Conservation (phyloP, 345 rosid species). For the Melaleuca alternifolia region DNA sequence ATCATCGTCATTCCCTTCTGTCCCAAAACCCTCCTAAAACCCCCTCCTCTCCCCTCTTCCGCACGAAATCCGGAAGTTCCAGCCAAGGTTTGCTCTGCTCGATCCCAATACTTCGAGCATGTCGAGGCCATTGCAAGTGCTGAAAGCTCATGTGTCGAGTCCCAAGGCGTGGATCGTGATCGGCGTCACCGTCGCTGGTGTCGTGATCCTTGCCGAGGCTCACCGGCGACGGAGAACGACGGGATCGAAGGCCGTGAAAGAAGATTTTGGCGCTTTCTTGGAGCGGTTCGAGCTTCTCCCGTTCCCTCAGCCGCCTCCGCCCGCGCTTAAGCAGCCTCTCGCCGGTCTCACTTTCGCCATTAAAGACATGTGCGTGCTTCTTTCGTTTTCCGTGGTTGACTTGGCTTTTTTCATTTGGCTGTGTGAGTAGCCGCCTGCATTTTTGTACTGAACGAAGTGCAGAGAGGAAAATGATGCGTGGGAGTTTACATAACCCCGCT, state of each 20-base stretch:
- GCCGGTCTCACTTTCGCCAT: slow-evolving; percentile 70
- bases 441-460: background rate
- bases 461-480: background rate
- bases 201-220: slow-evolving; percentile 59
- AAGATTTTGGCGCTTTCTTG: slow-evolving; percentile 72
- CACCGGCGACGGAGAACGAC: slow-evolving; percentile 44
- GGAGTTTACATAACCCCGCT: background rate
- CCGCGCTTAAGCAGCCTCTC: slow-evolving; percentile 66
- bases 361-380: slow-evolving; percentile 46
- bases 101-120: slow-evolving; percentile 2
- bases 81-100: background rate
- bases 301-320: slow-evolving; percentile 82
- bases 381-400: background rate
- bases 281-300: slow-evolving; percentile 64
- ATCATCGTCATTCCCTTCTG: background rate
- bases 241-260: slow-evolving; percentile 10
- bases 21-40: slow-evolving; percentile 7
- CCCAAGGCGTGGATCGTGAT: slow-evolving; percentile 73
- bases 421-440: background rate
- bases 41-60: background rate
- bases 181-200: slow-evolving; percentile 71
- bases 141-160: slow-evolving; percentile 39
- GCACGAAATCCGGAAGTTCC: background rate
- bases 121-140: slow-evolving; percentile 34
- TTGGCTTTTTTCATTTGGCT: background rate